Evolutionary conservation across 176 grass and related monocot species (phyloP).

Genomic region (Tillandsia leiboldiana): DNA sequence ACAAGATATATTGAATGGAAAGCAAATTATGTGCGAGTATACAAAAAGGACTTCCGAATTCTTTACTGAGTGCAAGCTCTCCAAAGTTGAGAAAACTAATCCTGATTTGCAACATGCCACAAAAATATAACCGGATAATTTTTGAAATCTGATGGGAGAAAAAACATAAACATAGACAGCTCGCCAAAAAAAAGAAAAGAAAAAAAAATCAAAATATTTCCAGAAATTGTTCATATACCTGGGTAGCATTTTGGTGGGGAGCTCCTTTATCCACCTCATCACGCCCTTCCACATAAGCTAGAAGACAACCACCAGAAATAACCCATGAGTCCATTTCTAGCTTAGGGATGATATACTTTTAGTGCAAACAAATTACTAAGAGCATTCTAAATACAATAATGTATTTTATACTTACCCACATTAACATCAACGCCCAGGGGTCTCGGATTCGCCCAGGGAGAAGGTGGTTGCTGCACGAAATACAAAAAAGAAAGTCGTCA

Average conservation of each 20-base stretch:
- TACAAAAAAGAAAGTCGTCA: not conserved
- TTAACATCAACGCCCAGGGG: slow-evolving; percentile 90
- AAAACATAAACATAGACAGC: no score
- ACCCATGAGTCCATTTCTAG: not conserved
- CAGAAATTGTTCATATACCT: slow-evolving; percentile 28
- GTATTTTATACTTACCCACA: slow-evolving; percentile 48
- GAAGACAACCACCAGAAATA: not conserved
- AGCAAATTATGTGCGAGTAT: not conserved
- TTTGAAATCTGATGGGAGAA: no score
- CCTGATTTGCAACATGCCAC: no score
- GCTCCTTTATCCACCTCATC: slow-evolving; percentile 59
- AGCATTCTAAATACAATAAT: not conserved
- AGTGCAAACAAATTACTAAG: not conserved
- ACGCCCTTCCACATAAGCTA: slow-evolving; percentile 78
- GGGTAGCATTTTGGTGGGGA: slow-evolving; percentile 45
- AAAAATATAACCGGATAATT: no score
- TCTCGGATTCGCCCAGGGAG: slow-evolving; percentile 76
- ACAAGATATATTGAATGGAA: not conserved
- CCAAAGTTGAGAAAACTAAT: no score
- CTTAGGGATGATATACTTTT: not conserved
- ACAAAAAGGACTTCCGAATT: no score
- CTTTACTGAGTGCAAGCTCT: no score
- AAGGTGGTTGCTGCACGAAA: slow-evolving; percentile 51
- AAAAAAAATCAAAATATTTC: not conserved
- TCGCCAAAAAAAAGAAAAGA: no score